Base-by-base conservation (phyloP, 257 asterid species). In the Fraxinus pennsylvanica region DNA sequence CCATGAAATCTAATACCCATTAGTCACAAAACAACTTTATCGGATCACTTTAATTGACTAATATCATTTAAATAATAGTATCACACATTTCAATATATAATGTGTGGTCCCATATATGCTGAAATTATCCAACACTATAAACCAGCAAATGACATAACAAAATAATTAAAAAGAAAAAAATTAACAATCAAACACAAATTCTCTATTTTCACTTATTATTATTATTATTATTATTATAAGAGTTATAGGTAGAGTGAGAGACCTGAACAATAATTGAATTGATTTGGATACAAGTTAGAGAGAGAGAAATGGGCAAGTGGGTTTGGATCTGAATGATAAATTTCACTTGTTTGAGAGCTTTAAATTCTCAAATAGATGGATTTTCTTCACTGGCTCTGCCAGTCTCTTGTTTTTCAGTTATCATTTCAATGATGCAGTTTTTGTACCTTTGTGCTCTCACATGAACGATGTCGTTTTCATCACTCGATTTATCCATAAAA, bases 211-310 rank as follows among this genome's bases (percentile, higher is more conserved):
- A 54, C 25, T 6, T 14, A 25, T 15, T 29, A 50, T 21, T 29
- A 50, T 4, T 30, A 3, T 25, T 25, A 25, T 25, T 25, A 25
- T 25, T 25, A 22, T 21, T 65, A 6, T 5, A 9, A 14, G 8
- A 65, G n/a, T 65, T 47, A 54, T 36, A 75, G 70, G 7, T 9
- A 19, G 47, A 82, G 82, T 68, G 68, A 68, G 67, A 69, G 74
- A 88, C 92, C 90, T 83, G 81, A 65, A 77, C 9, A 66, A 68
- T 32, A 45, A 54, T 66, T 21, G 43, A 68, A 59, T 57, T 32
- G 69, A 50, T 47, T 9, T 0, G 78, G 47, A 74, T 63, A 32
- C 43, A 79, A 70, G 68, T 39, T 68, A 75, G 27, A 68, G 59
- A 65, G n/a, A 45, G 66, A 54, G 32, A 65, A 27, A 69, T 19